Evolutionary conservation across 1,284 basidiomycete species (phyloP).

Genomic region (Ustilago crameri): DNA sequence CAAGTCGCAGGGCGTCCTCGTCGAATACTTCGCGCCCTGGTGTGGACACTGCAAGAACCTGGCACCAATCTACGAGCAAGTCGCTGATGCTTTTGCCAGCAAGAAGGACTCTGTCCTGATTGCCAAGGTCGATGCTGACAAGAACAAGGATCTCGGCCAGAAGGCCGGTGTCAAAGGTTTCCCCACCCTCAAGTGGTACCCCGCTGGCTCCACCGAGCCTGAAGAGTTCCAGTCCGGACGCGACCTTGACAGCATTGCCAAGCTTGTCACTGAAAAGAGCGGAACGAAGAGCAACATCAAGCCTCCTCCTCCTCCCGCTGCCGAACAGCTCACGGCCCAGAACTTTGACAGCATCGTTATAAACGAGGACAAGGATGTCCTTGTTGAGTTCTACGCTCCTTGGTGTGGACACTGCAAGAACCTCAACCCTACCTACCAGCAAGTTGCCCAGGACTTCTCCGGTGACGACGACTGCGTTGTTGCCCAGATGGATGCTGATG

Average conservation of each 20-base stretch:
- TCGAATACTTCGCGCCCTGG: slow-evolving; percentile 67
- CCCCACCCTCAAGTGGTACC: slow-evolving; percentile 94
- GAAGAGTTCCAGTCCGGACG: slow-evolving; percentile 82
- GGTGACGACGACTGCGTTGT: slow-evolving; percentile 80
- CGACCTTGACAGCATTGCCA: slow-evolving; percentile 80
- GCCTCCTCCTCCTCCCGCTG: slow-evolving; percentile 81
- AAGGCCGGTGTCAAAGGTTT: slow-evolving; percentile 83
- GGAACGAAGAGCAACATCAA: slow-evolving; percentile 86
- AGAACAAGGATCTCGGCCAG: slow-evolving; percentile 76
- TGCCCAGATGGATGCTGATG: slow-evolving; percentile 90
- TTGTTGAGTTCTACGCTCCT: slow-evolving; percentile 92
- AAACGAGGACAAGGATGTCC: slow-evolving; percentile 89
- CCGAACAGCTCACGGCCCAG: slow-evolving; percentile 76
- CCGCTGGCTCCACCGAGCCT: slow-evolving; percentile 71
- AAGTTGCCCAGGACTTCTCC: slow-evolving; percentile 85
- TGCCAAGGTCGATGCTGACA: slow-evolving; percentile 93
- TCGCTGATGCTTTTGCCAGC: slow-evolving; percentile 81
- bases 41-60: slow-evolving; percentile 75
- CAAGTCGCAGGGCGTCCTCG: slow-evolving; percentile 54
- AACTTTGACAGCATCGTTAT: slow-evolving; percentile 85
- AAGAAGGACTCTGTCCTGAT: slow-evolving; percentile 83
- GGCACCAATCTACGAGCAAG: slow-evolving; percentile 85
- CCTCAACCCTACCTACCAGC: slow-evolving; percentile 93
- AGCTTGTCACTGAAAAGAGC: slow-evolving; percentile 79
- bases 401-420: slow-evolving; percentile 91